Evolutionary conservation across 129 eudicot genomes (phyloP).

Genomic region (Mikania micrantha): DNA sequence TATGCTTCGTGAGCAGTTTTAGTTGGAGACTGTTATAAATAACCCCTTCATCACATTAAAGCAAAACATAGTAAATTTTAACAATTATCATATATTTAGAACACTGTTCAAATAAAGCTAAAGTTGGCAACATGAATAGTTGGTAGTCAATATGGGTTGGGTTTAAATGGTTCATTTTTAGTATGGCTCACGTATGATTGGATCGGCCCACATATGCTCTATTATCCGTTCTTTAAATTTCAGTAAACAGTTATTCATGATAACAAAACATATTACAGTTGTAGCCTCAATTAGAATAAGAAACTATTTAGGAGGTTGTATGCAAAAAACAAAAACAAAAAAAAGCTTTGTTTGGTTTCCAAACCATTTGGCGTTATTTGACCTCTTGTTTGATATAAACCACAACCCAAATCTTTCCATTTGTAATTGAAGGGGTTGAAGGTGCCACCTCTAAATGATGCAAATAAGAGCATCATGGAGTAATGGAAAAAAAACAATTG

Average conservation of each 20-base stretch:
- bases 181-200: background rate
- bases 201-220: background rate
- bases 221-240: background rate
- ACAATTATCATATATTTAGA: background rate
- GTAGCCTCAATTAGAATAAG: background rate
- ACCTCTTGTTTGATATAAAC: background rate
- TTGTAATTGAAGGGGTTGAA: background rate
- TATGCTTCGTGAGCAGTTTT: slow-evolving; percentile 15
- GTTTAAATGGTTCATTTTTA: background rate
- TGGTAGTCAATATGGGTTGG: background rate
- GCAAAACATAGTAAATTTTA: background rate
- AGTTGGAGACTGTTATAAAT: no score
- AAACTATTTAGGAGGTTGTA: background rate
- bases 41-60: no score
- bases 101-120: background rate
- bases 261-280: background rate
- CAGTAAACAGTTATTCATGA: background rate
- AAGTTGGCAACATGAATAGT: background rate
- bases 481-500: background rate
- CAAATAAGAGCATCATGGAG: background rate
- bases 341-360: background rate
- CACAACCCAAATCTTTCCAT: background rate
- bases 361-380: background rate
- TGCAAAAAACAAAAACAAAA: background rate
- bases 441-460: background rate